phyloP scores from a whole-genome alignment of 148 eudicot genomes.

The Silene uniflora region DNA sequence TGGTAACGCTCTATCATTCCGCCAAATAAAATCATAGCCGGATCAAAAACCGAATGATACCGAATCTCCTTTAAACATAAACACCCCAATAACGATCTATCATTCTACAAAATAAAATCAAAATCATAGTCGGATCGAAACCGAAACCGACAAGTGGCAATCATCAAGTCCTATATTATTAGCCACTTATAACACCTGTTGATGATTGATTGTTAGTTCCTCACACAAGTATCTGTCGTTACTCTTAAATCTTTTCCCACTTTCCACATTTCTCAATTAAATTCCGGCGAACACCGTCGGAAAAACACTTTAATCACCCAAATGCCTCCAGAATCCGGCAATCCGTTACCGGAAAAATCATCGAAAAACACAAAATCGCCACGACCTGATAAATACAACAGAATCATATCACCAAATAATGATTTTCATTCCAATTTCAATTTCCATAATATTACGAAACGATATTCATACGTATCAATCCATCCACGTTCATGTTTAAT shows the following conservation, averaged over 20 bases:
- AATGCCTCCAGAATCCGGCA: conserved; percentile 15
- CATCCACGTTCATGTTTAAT: conserved; percentile 61
- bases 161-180: background rate
- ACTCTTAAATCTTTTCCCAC: background rate
- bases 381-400: background rate
- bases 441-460: background rate
- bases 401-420: background rate
- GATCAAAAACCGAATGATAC: too few relatives aligned
- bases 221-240: too few relatives aligned
- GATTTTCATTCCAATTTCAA: background rate
- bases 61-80: too few relatives aligned
- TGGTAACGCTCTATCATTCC: too few relatives aligned
- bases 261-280: background rate
- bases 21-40: too few relatives aligned
- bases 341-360: background rate
- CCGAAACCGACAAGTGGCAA: background rate
- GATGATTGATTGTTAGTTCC: too few relatives aligned
- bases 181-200: background rate
- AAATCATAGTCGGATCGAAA: background rate
- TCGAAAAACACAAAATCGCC: background rate
- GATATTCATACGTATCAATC: background rate
- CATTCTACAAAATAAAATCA: background rate
- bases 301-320: too few relatives aligned
- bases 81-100: too few relatives aligned
- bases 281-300: conserved; percentile 3